phyloP scores from a whole-genome alignment of 306 rosid genomes.

The Castanospermum australe region DNA sequence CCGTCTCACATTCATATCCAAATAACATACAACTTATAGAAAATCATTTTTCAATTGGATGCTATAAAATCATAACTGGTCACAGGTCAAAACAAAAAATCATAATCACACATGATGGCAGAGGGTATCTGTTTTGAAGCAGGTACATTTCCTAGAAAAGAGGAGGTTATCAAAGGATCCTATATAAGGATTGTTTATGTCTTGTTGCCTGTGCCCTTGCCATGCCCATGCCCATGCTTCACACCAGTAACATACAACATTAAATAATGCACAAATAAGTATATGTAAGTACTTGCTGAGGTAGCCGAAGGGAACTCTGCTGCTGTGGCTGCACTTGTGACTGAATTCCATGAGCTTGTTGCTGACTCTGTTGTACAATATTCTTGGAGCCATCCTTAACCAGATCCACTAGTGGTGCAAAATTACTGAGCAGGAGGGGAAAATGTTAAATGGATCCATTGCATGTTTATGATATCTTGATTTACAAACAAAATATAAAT shows the following conservation, averaged over 20 bases:
- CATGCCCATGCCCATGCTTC: slow-evolving; percentile 5
- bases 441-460: slow-evolving; percentile 17
- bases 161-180: background rate
- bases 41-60: background rate
- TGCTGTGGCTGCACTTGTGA: slow-evolving; percentile 66
- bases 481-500: slow-evolving; percentile 16
- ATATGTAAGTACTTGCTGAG: slow-evolving; percentile 63
- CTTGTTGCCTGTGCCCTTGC: background rate
- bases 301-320: slow-evolving; percentile 59
- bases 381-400: slow-evolving; percentile 79
- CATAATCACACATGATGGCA: slow-evolving; percentile 2
- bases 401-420: slow-evolving; percentile 65
- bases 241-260: background rate
- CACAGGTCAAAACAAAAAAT: background rate
- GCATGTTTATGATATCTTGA: slow-evolving; percentile 3
- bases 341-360: slow-evolving; percentile 64
- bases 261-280: slow-evolving; percentile 23
- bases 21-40: background rate
- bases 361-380: slow-evolving; percentile 60
- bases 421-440: slow-evolving; percentile 49
- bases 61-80: background rate
- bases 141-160: background rate
- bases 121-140: slow-evolving; percentile 1
- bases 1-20: background rate
- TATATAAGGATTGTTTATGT: background rate